Evolutionary conservation across 768 basidiomycete genomes (phyloP).

Genomic region (Exsudoporus frostii): DNA sequence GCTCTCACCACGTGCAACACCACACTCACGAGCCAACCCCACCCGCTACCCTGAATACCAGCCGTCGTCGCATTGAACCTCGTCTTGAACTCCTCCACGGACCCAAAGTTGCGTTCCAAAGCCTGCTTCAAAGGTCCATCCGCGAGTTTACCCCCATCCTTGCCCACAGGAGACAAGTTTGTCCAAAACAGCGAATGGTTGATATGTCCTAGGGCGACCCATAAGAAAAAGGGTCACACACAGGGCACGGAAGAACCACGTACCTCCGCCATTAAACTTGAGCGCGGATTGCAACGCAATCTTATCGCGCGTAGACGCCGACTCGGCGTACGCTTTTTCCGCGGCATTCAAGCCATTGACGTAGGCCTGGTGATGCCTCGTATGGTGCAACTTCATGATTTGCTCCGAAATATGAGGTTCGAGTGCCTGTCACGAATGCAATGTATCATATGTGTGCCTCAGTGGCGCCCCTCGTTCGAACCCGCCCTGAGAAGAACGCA

Average conservation of each 20-base stretch:
- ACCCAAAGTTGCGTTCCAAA: conserved; percentile 80
- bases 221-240: background rate
- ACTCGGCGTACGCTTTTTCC: conserved; percentile 73
- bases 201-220: conserved; percentile 58
- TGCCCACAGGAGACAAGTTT: conserved; percentile 77
- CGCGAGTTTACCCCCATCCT: conserved; percentile 60
- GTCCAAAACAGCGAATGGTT: conserved; percentile 98
- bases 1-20: background rate
- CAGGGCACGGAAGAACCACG: conserved; percentile 9
- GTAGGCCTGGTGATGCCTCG: conserved; percentile 89
- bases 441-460: background rate
- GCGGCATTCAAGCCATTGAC: conserved; percentile 94
- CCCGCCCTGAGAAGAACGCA: conserved; percentile 29
- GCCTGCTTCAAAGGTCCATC: conserved; percentile 73
- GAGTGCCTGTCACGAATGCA: conserved; percentile 58
- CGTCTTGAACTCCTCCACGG: conserved; percentile 82
- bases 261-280: conserved; percentile 97
- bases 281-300: conserved; percentile 88
- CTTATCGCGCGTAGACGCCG: conserved; percentile 62
- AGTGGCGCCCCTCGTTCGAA: background rate
- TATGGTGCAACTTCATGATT: conserved; percentile 94
- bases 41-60: conserved; percentile 94
- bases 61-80: conserved; percentile 84
- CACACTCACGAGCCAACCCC: conserved; percentile 88
- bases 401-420: conserved; percentile 89